Conservation (phyloP, 257 asterid species). For the Cinchona pubescens region DNA sequence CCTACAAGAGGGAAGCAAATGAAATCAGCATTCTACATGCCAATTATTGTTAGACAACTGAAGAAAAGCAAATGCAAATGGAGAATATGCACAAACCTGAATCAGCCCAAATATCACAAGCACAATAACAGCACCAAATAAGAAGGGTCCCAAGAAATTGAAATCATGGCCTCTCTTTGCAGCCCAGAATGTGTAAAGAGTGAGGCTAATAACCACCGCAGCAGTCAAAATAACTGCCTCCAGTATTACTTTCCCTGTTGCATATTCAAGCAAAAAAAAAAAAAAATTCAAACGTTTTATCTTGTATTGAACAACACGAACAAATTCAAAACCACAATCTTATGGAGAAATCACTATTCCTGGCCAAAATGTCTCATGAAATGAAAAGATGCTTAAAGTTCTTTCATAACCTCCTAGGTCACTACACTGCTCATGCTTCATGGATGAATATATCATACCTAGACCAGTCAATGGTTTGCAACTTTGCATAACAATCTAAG, state of each 20-base stretch:
- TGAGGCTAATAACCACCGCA: conserved; percentile 52
- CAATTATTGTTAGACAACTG: too few relatives aligned
- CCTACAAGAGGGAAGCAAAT: conserved; percentile 31
- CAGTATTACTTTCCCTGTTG: conserved; percentile 43
- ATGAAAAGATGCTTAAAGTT: background rate
- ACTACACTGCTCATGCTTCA: background rate
- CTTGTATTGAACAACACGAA: background rate
- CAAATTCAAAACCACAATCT: background rate
- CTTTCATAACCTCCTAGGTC: too few relatives aligned
- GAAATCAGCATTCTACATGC: background rate
- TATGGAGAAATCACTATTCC: background rate
- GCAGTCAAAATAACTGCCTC: conserved; percentile 48
- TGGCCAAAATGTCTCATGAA: background rate
- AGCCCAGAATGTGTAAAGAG: conserved; percentile 73
- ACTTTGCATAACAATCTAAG: too few relatives aligned
- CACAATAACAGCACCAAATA: conserved; percentile 35
- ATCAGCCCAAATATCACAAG: conserved; percentile 34
- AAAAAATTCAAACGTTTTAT: background rate
- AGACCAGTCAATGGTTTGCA: too few relatives aligned
- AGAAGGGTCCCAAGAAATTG: conserved; percentile 49
- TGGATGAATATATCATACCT: too few relatives aligned
- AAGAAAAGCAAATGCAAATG: background rate
- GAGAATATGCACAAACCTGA: conserved; percentile 38
- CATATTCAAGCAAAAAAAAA: background rate
- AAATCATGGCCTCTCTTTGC: conserved; percentile 62